Evolutionary conservation across 2,329 filamentous ascomycete genomes (phyloP).

Genomic region (Bipolaris gigantea): DNA sequence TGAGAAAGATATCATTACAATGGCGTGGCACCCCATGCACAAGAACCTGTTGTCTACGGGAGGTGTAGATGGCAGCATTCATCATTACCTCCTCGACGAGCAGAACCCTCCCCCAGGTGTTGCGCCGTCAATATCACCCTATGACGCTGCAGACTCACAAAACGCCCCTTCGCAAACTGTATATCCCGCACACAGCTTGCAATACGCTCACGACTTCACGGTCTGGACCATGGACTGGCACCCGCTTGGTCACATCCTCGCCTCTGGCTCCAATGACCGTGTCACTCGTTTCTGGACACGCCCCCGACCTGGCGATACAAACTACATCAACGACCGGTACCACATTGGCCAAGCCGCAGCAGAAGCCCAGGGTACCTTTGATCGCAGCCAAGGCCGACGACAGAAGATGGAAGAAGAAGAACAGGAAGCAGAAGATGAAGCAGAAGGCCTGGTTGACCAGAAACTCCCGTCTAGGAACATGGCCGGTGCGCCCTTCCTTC

Average conservation of each 20-base stretch:
- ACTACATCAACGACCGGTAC: conserved; percentile 85
- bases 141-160: conserved; percentile 78
- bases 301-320: conserved; percentile 81
- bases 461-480: conserved; percentile 69
- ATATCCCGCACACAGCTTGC: conserved; percentile 82
- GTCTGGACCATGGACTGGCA: conserved; percentile 99
- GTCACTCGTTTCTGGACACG: conserved; percentile 97
- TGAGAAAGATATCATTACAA: conserved; percentile 91
- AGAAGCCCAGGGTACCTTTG: conserved; percentile 93
- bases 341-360: conserved; percentile 94
- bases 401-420: conserved; percentile 91
- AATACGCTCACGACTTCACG: conserved; percentile 88
- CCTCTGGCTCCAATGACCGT: conserved; percentile 93
- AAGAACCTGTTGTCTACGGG: conserved; percentile 86
- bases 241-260: conserved; percentile 90
- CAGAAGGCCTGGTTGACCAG: conserved; percentile 89
- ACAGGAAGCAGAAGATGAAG: conserved; percentile 89
- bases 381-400: conserved; percentile 73
- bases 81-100: conserved; percentile 95
- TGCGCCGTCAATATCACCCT: conserved; percentile 73
- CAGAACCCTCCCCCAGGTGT: conserved; percentile 80
- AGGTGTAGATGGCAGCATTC: conserved; percentile 83
- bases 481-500: conserved; percentile 57
- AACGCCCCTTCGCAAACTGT: conserved; percentile 87
- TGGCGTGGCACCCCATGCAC: conserved; percentile 93